Percentiles rank a stretch among this genome's conserved stretches.
Conservation (phyloP, 257 asterid species). For the Solanum sejunctum region DNA sequence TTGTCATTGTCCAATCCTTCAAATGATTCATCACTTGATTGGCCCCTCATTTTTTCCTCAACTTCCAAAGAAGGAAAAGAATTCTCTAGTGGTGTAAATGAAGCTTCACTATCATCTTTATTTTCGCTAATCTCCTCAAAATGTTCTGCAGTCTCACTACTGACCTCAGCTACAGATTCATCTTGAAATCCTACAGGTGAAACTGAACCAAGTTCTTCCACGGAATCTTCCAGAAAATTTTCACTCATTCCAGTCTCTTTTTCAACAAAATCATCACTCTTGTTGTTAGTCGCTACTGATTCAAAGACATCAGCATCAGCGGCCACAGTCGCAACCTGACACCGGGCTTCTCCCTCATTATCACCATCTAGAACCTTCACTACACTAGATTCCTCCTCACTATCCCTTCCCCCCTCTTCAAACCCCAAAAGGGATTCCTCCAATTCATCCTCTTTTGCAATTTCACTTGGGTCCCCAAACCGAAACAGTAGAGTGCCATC, state of each 20-base stretch:
- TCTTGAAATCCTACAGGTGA: neutral
- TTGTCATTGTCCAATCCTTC: neutral
- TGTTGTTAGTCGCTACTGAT: constrained; percentile 1
- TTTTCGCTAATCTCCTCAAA: neutral
- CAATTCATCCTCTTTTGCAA: constrained; percentile 17
- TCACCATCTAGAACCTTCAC: constrained; percentile 25
- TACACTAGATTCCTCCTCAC: constrained; percentile 4
- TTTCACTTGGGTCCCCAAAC: constrained; percentile 61
- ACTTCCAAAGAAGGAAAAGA: neutral
- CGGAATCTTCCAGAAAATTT: neutral
- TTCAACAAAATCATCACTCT: constrained; percentile 5
- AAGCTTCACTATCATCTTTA: constrained; percentile 9
- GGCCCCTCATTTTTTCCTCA: neutral
- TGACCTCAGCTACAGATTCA: constrained; percentile 1
- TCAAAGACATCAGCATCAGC: constrained; percentile 2
- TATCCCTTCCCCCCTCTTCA: constrained; percentile 20
- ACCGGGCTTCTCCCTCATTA: constrained; percentile 7
- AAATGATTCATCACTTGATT: neutral
- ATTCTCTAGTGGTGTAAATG: neutral
- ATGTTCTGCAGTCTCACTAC: constrained; percentile 1
- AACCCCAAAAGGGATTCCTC: constrained; percentile 18
- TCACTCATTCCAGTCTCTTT: constrained; percentile 7
- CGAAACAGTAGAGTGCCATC: constrained; percentile 76
- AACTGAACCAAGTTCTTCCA: neutral
- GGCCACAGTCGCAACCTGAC: constrained; percentile 8